Evolutionary conservation across 345 rosid species (phyloP).

Genomic region (Isatis tinctoria): DNA sequence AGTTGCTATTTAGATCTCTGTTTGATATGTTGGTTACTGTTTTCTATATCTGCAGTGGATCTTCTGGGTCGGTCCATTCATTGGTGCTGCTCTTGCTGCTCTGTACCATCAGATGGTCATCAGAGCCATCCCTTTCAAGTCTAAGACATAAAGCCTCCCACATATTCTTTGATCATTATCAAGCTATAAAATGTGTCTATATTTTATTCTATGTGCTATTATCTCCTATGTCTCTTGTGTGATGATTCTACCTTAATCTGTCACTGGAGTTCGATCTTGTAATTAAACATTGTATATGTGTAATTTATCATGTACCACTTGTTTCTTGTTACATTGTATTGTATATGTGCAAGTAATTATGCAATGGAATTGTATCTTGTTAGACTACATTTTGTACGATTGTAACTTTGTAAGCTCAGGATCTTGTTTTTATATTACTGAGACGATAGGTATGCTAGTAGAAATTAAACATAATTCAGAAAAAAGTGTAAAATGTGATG

Average conservation of each 20-base stretch:
- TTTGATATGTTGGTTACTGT: background rate
- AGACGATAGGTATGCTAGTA: background rate
- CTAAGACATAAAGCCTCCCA: constrained; percentile 36
- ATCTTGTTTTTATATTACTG: background rate
- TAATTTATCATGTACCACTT: background rate
- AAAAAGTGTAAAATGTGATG: background rate
- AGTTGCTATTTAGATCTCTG: background rate
- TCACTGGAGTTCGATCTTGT: background rate
- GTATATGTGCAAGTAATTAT: constrained; percentile 8
- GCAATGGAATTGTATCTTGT: background rate
- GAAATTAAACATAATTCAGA: background rate
- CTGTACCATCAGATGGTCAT: constrained; percentile 64
- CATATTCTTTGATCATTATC: background rate
- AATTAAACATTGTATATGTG: background rate
- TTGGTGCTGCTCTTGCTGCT: constrained; percentile 78
- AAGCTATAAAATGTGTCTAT: background rate
- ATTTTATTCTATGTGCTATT: background rate
- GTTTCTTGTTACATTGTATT: background rate
- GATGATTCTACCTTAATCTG: background rate
- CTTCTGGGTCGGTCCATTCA: constrained; percentile 78
- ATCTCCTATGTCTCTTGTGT: background rate
- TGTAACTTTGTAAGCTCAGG: background rate
- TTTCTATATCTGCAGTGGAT: constrained; percentile 44
- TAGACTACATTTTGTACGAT: background rate
- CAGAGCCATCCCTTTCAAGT: constrained; percentile 69